Percentiles rank a stretch among this genome's conserved stretches.
Evolutionary conservation across 2,329 filamentous ascomycete genomes (phyloP).

Genomic region (Neonectria ditissima): DNA sequence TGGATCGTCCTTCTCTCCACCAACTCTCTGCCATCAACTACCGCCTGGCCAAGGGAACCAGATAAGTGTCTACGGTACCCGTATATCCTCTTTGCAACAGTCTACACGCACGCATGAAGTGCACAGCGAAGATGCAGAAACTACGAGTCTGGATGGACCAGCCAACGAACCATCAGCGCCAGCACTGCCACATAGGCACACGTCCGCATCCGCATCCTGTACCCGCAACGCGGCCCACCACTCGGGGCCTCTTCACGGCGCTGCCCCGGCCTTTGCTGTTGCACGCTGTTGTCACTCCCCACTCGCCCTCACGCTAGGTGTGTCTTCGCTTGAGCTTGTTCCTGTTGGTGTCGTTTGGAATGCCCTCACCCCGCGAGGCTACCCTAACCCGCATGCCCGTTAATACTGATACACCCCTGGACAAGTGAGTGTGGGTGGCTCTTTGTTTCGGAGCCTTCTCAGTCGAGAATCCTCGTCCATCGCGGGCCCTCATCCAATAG

Average conservation of each 20-base stretch:
- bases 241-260: not conserved
- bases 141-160: not conserved
- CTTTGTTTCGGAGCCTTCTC: slow-evolving; percentile 10
- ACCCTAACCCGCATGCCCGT: not conserved
- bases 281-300: not conserved
- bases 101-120: not conserved
- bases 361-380: not conserved
- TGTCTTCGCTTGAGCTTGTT: not conserved
- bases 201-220: not conserved
- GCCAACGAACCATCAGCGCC: slow-evolving; percentile 34
- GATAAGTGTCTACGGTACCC: not conserved
- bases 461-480: not conserved
- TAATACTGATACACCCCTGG: not conserved
- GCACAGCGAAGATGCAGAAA: not conserved
- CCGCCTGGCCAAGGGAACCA: not conserved
- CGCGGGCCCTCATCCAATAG: slow-evolving; percentile 28
- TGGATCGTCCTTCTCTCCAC: not conserved
- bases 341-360: not conserved
- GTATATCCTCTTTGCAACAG: not conserved
- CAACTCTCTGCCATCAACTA: not conserved
- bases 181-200: slow-evolving; percentile 32
- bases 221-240: slow-evolving; percentile 10
- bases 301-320: not conserved
- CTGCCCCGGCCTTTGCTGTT: not conserved
- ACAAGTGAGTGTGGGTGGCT: not conserved